A percentile compares a stretch with the other conserved stretches of the same genome.
These are phyloP conservation scores for Anthoceros angustus DNA, from an alignment of 225 moss, liverwort and hornwort genomes.

Conservation along the genomic window DNA sequence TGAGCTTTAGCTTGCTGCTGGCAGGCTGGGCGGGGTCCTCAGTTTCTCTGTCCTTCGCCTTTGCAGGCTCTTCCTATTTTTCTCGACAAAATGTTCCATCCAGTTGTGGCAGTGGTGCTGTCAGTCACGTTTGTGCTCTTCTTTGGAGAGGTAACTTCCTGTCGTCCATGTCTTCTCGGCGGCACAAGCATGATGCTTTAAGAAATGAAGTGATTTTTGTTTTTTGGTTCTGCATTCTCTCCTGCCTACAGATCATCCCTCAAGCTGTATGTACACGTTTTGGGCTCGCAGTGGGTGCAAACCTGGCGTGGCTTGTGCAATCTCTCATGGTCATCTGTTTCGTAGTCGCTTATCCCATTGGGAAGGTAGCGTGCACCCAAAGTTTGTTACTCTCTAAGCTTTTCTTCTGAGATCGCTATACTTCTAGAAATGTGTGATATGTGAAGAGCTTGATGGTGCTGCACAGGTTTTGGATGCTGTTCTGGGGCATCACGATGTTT, in stretches of 20 bases:
- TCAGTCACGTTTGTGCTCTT: slow-evolving; percentile 79
- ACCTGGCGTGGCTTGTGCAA: slow-evolving; percentile 57
- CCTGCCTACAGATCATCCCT: slow-evolving; percentile 49
- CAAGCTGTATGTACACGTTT: slow-evolving; percentile 84
- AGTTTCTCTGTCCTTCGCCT: background rate
- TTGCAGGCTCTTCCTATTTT: slow-evolving; percentile 75
- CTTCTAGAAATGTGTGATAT: background rate
- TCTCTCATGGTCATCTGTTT: slow-evolving; percentile 50
- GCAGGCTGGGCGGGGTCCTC: background rate
- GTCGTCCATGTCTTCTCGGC: background rate
- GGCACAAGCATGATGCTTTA: background rate
- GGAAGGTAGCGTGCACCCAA: slow-evolving; percentile 41
- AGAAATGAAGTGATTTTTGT: background rate
- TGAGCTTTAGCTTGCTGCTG: background rate
- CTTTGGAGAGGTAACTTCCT: slow-evolving; percentile 50
- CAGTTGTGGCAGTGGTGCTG: slow-evolving; percentile 65
- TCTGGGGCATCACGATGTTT: slow-evolving; percentile 57
- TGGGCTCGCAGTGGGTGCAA: slow-evolving; percentile 81
- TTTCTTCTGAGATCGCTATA: background rate
- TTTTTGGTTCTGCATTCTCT: background rate
- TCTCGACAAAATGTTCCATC: slow-evolving; percentile 53
- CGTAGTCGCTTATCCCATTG: slow-evolving; percentile 69
- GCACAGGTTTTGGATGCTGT: slow-evolving; percentile 53
- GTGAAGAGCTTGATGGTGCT: background rate
- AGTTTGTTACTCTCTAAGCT: background rate